These are phyloP conservation scores for Pseudogymnoascus sp. DNA, from an alignment of 2,329 filamentous ascomycete species.

Conservation along the genomic window DNA sequence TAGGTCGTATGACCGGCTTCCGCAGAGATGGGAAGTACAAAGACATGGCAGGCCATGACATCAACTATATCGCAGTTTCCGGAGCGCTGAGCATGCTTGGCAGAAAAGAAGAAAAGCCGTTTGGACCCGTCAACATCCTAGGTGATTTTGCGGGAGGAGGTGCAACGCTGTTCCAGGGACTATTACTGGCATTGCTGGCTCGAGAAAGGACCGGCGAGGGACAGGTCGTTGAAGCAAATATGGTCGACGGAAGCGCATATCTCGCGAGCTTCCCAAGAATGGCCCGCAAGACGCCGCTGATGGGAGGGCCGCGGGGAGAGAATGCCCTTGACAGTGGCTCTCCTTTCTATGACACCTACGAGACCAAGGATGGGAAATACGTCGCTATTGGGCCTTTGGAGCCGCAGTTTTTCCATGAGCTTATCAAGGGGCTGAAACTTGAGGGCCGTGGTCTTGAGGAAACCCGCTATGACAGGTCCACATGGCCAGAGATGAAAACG, in stretches of 20 bases:
- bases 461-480: constrained; percentile 48
- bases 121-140: constrained; percentile 74
- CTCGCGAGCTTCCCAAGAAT: constrained; percentile 71
- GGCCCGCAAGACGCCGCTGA: constrained; percentile 52
- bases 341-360: constrained; percentile 85
- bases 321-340: constrained; percentile 79
- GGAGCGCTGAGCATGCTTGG: constrained; percentile 74
- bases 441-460: constrained; percentile 41
- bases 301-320: constrained; percentile 55
- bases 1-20: constrained; percentile 85
- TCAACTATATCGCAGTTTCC: constrained; percentile 89
- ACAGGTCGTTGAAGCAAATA: constrained; percentile 90
- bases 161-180: constrained; percentile 69
- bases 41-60: constrained; percentile 88
- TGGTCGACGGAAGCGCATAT: constrained; percentile 85
- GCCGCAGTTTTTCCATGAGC: constrained; percentile 67
- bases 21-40: constrained; percentile 77
- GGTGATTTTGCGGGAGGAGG: constrained; percentile 91
- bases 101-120: constrained; percentile 57
- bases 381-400: constrained; percentile 89
- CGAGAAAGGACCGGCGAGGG: constrained; percentile 58
- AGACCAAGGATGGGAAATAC: constrained; percentile 68
- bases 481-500: constrained; percentile 59
- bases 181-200: constrained; percentile 69
- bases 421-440: constrained; percentile 62